A percentile compares a stretch with the other conserved stretches of the same genome.
phyloP scores from a whole-genome alignment of 2,329 filamentous ascomycete species.

The Botrytis fabae region DNA sequence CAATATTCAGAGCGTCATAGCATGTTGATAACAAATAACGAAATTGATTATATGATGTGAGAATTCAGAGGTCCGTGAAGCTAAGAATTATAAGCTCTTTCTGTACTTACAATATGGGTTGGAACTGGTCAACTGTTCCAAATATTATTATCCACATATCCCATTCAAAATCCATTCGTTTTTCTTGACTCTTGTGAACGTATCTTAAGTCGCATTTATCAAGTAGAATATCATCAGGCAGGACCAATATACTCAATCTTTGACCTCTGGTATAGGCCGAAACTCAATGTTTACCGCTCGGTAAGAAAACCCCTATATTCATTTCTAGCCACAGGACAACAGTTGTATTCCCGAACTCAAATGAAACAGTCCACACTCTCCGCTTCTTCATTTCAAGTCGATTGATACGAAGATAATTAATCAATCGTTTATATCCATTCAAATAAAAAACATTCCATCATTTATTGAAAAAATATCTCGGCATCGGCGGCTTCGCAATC shows the following conservation, averaged over 20 bases:
- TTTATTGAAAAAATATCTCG: background rate
- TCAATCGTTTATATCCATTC: background rate
- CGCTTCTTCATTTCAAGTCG: background rate
- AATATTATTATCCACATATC: no score
- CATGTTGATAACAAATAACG: no score
- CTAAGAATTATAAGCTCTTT: no score
- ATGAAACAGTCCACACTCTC: background rate
- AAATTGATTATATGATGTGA: no score
- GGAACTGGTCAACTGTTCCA: no score
- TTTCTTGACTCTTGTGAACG: background rate
- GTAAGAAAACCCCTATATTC: background rate
- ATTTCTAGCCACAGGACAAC: background rate
- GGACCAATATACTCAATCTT: background rate
- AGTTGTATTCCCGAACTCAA: background rate
- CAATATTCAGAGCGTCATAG: no score
- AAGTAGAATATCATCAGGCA: no score
- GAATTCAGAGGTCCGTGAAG: no score
- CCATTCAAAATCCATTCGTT: background rate
- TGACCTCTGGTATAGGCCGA: background rate
- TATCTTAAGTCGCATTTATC: background rate
- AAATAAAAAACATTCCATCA: background rate
- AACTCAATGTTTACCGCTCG: background rate
- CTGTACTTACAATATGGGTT: no score
- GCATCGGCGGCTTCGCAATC: background rate
- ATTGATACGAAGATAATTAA: background rate